A percentile compares a stretch with the other conserved stretches of the same genome.
Evolutionary conservation across 2,329 filamentous ascomycete species (phyloP).

Genomic region (Microdochium nivale): DNA sequence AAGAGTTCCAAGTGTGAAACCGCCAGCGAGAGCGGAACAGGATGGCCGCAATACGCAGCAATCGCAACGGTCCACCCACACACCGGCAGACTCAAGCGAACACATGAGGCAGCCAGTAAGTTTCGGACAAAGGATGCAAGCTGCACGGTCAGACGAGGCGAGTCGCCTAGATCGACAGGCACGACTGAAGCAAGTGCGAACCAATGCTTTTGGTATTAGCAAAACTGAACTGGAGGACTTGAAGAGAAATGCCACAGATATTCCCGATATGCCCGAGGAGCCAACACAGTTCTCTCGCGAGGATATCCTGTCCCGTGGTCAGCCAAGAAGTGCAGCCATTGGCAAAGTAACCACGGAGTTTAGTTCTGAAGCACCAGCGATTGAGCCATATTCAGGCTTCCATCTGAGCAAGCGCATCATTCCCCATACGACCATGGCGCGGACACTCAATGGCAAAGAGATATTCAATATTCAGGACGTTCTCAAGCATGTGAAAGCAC

Average conservation of each 20-base stretch:
- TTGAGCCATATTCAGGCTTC: slow-evolving; percentile 79
- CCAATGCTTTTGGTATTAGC: slow-evolving; percentile 47
- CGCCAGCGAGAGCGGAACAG: slow-evolving; percentile 3
- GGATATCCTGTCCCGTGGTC: slow-evolving; percentile 42
- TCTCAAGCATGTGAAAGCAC: slow-evolving; percentile 70
- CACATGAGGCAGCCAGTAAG: slow-evolving; percentile 31
- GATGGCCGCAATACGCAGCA: slow-evolving; percentile 6
- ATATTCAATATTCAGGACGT: slow-evolving; percentile 73
- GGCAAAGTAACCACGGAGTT: slow-evolving; percentile 31
- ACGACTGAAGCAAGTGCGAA: slow-evolving; percentile 43
- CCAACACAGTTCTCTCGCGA: slow-evolving; percentile 52
- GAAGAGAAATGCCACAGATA: slow-evolving; percentile 46
- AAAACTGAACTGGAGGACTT: slow-evolving; percentile 50
- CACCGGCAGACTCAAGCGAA: not conserved
- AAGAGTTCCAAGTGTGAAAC: slow-evolving; percentile 47
- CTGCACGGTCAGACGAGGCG: slow-evolving; percentile 51
- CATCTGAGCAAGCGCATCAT: slow-evolving; percentile 79
- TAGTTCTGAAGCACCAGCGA: slow-evolving; percentile 36
- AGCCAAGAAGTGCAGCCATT: slow-evolving; percentile 35
- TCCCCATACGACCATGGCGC: slow-evolving; percentile 69
- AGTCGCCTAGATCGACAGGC: slow-evolving; percentile 40
- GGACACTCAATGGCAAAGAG: slow-evolving; percentile 71
- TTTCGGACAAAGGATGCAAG: slow-evolving; percentile 81
- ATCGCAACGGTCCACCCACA: not conserved
- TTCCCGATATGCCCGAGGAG: slow-evolving; percentile 38